Evolutionary conservation across 495 filamentous ascomycete genomes (phyloP), one percentile per base, ranked within the genome.

Genomic region (Achaetomiella virescens): DNA sequence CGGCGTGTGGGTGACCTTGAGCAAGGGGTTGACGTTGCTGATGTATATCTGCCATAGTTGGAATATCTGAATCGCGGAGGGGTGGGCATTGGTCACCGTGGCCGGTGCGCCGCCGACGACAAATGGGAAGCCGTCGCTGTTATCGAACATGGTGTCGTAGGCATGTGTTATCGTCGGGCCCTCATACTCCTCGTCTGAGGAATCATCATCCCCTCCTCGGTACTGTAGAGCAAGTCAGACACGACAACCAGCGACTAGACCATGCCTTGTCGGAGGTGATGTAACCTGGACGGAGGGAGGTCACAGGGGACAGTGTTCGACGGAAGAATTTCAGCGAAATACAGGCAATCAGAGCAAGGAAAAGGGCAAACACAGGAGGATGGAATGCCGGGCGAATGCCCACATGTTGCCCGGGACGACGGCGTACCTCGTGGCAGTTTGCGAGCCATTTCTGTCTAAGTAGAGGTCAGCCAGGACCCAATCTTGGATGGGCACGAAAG

Each of bases 21-120:
- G 75, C n/a, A 90, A 62, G 1, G 85, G 84, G 63, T 89, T 83
- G 63, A 88, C 79, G 66, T 86, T 86, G 51, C 77, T 77, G 42
- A 87, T 75, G 62, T 84, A 89, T 0, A 79, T 77, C 61, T 89
- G 84, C 87, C 87, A 90, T 18, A 91, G 66, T 59, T 83, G 79
- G 60, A 90, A 84, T 20, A 90, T 84, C 53, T 90, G 85, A 49
- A 88, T 75, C 7, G 82, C 69, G 4, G 68, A 66, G 1, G 87
- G 87, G 70, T 92, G 87, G n/a, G 83, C 64, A 41, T 64, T 62
- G 6, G 75, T 75, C 44, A 79, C 78, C 62, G 61, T 80, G 65
- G 66, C 70, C 59, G 63, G 64, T 52, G 63, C 66, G 24, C 66
- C 76, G 44, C 79, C 82, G 24, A 82, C 76, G 36, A 78, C 69